Evolutionary conservation across 352 stramenopile species (phyloP).

Genomic region (Halophytophthora batemanensis): DNA sequence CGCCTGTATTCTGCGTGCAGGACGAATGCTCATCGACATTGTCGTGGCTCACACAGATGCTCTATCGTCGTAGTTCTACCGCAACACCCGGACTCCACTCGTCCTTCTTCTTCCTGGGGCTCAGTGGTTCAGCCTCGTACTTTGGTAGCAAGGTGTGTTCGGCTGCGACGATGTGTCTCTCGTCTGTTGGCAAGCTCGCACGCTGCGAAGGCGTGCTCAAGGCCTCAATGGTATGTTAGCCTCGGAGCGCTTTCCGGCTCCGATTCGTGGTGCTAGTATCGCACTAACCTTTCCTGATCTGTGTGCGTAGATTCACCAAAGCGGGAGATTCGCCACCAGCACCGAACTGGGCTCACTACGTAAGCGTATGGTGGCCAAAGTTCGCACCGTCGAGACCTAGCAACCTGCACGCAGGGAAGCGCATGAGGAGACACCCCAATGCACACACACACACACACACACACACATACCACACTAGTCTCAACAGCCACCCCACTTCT

Average conservation of each 20-base stretch:
- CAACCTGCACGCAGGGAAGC: background rate
- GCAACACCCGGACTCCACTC: slow-evolving; percentile 27
- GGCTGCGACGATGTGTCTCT: slow-evolving; percentile 34
- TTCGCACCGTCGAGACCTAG: slow-evolving; percentile 30
- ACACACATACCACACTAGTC: too few species aligned
- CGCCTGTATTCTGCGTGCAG: slow-evolving; percentile 3
- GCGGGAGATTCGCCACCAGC: slow-evolving; percentile 33
- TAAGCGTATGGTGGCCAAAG: slow-evolving; percentile 43
- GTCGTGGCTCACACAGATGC: slow-evolving; percentile 20
- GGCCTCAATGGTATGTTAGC: slow-evolving; percentile 22
- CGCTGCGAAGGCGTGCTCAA: slow-evolving; percentile 30
- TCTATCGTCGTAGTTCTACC: slow-evolving; percentile 16
- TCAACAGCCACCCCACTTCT: too few species aligned
- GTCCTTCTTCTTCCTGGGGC: slow-evolving; percentile 54
- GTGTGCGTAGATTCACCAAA: slow-evolving; percentile 27
- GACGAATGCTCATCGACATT: slow-evolving; percentile 7
- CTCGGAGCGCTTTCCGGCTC: background rate
- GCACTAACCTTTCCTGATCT: slow-evolving; percentile 1
- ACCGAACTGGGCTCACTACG: slow-evolving; percentile 32
- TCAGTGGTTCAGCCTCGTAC: slow-evolving; percentile 34
- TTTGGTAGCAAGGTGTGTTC: slow-evolving; percentile 45
- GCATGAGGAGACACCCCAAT: too few species aligned
- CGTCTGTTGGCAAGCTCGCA: slow-evolving; percentile 36
- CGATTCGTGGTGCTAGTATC: background rate
- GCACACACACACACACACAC: too few species aligned